Evolutionary conservation across 805 yeast genomes (phyloP), one percentile per base, ranked within the genome.

Genomic region (Maudiozyma serrabonitensis): DNA sequence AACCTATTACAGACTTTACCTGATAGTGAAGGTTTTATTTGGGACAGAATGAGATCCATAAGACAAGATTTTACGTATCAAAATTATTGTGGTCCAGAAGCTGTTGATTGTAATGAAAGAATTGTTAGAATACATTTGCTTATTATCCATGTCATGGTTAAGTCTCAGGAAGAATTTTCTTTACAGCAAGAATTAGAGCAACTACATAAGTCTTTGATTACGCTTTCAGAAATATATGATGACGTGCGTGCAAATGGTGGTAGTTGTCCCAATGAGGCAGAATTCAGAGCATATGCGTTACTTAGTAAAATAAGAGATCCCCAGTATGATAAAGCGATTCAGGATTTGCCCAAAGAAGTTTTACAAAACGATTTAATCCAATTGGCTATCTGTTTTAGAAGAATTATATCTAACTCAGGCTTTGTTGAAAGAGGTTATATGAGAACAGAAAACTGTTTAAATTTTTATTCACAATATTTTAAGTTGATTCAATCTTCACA

Each of bases 11-110:
- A 78, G 0, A 72, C 78, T 38, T 69, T 91, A 23, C 97, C 98
- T 0, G 87, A 83, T 11, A 75, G 90, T 1, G 98, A 93, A 58
- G 78, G 95, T 0, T 91, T 93, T 57, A 68, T 93, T 8, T 95
- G 99, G 99, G 98, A 93, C 66, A 76, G 99, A 66, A 93, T 97
- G 19, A 76, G 99, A 56, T 88, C 97, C 0, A 90, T 93, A 42
- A 76, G 99, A 61, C 98, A 93, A 66, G 99, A 93, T 65, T 93
- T 93, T 67, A 90, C 97, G 0, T 90, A 87, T 61, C 99, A 93
- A 62, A 91, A 91, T 63, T 91, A 82, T 58, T 82, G 82, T 41
- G 99, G 98, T 0, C 86, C 90, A 1, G 98, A 93, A 63, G 95
- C 97, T 1, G 78, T 91, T 9, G 91, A 84, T 56, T 93, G 98